A percentile compares a stretch with the other conserved stretches of the same genome.
Conservation (phyloP, 495 filamentous ascomycete genomes). For the Cudoniella acicularis region DNA sequence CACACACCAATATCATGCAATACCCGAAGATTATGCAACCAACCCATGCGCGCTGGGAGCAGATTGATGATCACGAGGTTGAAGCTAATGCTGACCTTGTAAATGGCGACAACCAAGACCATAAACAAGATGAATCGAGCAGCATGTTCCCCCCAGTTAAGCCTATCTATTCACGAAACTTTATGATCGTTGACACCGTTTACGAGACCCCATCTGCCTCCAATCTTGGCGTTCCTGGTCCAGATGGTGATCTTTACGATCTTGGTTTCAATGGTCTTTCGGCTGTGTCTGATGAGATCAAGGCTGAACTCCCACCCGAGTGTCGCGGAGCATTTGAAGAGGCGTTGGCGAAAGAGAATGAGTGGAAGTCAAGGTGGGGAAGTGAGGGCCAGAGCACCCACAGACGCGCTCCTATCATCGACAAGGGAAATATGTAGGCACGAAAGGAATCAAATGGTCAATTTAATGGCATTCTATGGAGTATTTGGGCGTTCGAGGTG, state of each 20-base stretch:
- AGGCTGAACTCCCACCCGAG: slow-evolving; percentile 65
- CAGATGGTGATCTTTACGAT: slow-evolving; percentile 56
- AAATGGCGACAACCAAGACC: slow-evolving; percentile 22
- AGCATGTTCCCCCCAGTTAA: slow-evolving; percentile 62
- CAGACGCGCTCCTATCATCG: slow-evolving; percentile 44
- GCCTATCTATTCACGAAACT: slow-evolving; percentile 64
- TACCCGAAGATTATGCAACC: slow-evolving; percentile 88
- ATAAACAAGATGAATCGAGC: slow-evolving; percentile 21
- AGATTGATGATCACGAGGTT: slow-evolving; percentile 36
- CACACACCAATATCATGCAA: slow-evolving; percentile 87
- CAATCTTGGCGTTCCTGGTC: slow-evolving; percentile 59
- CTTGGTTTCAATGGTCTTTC: slow-evolving; percentile 63
- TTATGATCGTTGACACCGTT: slow-evolving; percentile 68
- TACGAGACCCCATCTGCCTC: slow-evolving; percentile 44
- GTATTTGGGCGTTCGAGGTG: not conserved
- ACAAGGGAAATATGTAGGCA: too few relatives aligned
- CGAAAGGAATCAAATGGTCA: too few relatives aligned
- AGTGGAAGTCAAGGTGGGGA: slow-evolving; percentile 73
- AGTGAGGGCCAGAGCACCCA: slow-evolving; percentile 51
- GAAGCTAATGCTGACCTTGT: slow-evolving; percentile 2
- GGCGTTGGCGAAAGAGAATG: slow-evolving; percentile 54
- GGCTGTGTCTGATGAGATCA: slow-evolving; percentile 61
- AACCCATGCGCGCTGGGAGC: slow-evolving; percentile 78
- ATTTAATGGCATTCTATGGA: not conserved
- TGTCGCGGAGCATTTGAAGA: slow-evolving; percentile 66